Conservation (phyloP, 23 red algal genomes). For the Gracilaria gracilis region DNA sequence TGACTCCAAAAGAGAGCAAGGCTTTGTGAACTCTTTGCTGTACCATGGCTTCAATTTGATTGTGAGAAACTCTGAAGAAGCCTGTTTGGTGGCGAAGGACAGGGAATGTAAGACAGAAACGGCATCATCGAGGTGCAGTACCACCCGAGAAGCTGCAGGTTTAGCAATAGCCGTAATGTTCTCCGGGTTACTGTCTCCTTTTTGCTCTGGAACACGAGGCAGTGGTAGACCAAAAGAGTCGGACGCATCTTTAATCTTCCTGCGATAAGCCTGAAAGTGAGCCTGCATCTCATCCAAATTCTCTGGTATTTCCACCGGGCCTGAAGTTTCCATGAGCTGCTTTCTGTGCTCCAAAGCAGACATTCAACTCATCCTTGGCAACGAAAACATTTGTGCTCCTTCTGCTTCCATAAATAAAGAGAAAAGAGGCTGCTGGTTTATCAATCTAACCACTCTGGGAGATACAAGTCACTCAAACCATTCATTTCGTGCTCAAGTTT, state of each 20-base stretch:
- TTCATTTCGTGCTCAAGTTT: too few species aligned
- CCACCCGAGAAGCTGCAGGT: not conserved
- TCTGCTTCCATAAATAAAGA: too few species aligned
- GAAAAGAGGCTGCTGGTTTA: too few species aligned
- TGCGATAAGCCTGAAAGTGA: not conserved
- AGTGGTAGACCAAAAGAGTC: not conserved
- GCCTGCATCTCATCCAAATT: not conserved
- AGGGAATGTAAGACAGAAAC: constrained; percentile 1
- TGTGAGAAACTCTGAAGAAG: not conserved
- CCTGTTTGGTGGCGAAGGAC: constrained; percentile 1
- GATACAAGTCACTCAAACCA: too few species aligned
- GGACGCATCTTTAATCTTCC: not conserved
- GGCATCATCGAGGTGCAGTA: constrained; percentile 1
- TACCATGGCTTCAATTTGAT: constrained; percentile 22
- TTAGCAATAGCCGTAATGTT: not conserved
- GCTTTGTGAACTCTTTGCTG: constrained; percentile 19
- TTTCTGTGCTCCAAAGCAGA: too few species aligned
- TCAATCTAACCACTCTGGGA: too few species aligned
- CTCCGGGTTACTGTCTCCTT: not conserved
- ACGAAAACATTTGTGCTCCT: too few species aligned
- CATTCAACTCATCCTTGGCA: too few species aligned
- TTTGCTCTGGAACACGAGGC: not conserved
- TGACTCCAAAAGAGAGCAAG: not conserved
- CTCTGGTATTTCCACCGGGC: not conserved
- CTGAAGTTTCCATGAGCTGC: not conserved